Conservation (phyloP, 495 filamentous ascomycete genomes). For the Tirmania nivea region DNA sequence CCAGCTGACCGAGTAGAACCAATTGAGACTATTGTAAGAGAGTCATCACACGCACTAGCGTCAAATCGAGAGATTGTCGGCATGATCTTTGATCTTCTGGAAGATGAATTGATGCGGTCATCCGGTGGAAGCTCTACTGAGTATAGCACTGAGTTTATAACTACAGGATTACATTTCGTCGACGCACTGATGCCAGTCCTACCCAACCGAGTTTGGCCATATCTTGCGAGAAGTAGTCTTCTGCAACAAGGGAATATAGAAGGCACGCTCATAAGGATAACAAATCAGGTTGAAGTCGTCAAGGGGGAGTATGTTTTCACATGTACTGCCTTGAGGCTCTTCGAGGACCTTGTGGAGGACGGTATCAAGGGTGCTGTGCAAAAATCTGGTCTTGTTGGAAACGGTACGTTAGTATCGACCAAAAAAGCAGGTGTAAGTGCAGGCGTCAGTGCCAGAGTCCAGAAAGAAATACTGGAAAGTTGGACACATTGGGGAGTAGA, state of each 20-base stretch:
- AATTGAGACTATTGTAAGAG: constrained; percentile 31
- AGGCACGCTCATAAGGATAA: constrained; percentile 48
- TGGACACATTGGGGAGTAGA: constrained; percentile 55
- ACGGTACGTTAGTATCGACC: constrained; percentile 24
- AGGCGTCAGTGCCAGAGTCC: constrained; percentile 53
- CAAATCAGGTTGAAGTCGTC: constrained; percentile 53
- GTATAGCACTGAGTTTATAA: constrained; percentile 34
- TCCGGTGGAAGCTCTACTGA: constrained; percentile 28
- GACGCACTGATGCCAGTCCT: constrained; percentile 44
- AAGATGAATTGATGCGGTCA: constrained; percentile 34
- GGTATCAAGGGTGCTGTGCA: constrained; percentile 26
- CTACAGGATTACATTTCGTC: constrained; percentile 60
- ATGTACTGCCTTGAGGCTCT: constrained; percentile 44
- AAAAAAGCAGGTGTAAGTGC: constrained; percentile 35
- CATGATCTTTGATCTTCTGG: constrained; percentile 66
- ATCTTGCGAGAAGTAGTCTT: constrained; percentile 56
- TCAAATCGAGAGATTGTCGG: constrained; percentile 56
- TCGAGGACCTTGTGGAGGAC: constrained; percentile 54
- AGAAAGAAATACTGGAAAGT: constrained; percentile 47
- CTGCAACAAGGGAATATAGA: constrained; percentile 50
- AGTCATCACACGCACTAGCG: constrained; percentile 50
- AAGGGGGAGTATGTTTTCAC: constrained; percentile 59
- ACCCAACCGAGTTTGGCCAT: constrained; percentile 72
- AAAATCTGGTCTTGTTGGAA: constrained; percentile 6
- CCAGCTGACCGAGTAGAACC: constrained; percentile 1